Base-by-base conservation (phyloP, 1,139 yeast species). In the Blastobotrys malaysiensis region DNA sequence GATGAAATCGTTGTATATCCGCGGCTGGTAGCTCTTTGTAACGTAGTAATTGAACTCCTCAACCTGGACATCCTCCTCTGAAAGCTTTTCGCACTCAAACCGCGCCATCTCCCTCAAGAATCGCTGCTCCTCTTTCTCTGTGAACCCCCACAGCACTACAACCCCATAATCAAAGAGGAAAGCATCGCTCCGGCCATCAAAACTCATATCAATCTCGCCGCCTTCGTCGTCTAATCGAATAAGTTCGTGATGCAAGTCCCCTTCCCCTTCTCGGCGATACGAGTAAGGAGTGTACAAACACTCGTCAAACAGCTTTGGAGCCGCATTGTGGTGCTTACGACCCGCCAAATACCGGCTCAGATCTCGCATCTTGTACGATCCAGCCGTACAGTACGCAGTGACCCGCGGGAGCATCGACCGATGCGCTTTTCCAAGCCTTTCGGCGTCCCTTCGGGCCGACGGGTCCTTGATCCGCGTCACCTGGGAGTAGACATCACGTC, bases 371-470 rank as follows among this genome's bases (percentile, higher is more conserved):
- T 82, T 83, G 67, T 90, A 93, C 21, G 95, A 84, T 43, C 97
- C 93, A 46, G 97, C 90, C 0, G 98, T 91, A 72, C 98, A 91
- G 68, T 90, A 93, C 0, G 97, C 96, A 0, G 97, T 91, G 1
- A 91, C 97, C 62, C 99, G 75, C 1, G 99, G 75, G 47, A 74
- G 62, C 62, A 69, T 59, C 14, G 71, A 67, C 57, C 99, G 77
- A 67, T 93, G 97, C 61, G 88, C 87, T 66, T 90, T 91, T 5
- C 97, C 96, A 56, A 93, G 75, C 46, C 91, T 81, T 67, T 90
- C 97, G 0, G 99, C 99, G 75, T 93, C 98, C 61, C 85, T 86
- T 60, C 98, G 76, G 0, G 99, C 98, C 1, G 95, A 86, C n/a
- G 86, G 79, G 60, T 93, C 97, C 46, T 86, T 89, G 60, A 91